phyloP scores from a whole-genome alignment of 2,329 filamentous ascomycete species.

The Basipetospora chlamydospora region DNA sequence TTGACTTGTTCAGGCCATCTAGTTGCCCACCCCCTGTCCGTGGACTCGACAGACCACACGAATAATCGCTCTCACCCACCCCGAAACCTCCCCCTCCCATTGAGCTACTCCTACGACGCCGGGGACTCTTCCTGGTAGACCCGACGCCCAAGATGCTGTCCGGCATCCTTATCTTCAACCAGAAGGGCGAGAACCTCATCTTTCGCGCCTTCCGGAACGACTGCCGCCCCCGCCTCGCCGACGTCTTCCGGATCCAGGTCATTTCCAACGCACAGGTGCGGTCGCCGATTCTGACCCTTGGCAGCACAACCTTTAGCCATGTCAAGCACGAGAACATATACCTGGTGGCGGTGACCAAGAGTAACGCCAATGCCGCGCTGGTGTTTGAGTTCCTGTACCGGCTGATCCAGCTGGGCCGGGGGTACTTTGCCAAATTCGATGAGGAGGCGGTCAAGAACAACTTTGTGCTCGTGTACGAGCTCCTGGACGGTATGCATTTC shows the following conservation, averaged over 20 bases:
- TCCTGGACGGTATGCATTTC: constrained; percentile 60
- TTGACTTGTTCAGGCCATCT: too few relatives aligned
- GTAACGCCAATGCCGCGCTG: constrained; percentile 94
- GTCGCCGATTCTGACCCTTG: constrained; percentile 90
- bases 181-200: constrained; percentile 99
- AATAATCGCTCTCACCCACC: too few relatives aligned
- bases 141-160: constrained; percentile 76
- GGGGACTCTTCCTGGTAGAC: too few relatives aligned
- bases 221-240: constrained; percentile 89
- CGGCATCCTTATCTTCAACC: constrained; percentile 95
- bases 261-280: constrained; percentile 97
- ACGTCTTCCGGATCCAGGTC: constrained; percentile 98
- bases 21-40: too few relatives aligned
- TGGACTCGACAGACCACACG: too few relatives aligned
- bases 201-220: constrained; percentile 98
- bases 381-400: constrained; percentile 97
- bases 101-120: too few relatives aligned
- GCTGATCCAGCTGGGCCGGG: constrained; percentile 75
- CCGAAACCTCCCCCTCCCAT: too few relatives aligned
- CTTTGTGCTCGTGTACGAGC: constrained; percentile 95
- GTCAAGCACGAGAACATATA: constrained; percentile 99
- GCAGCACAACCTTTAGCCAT: constrained; percentile 97
- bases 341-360: constrained; percentile 92
- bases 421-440: constrained; percentile 98
- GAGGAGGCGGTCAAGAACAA: constrained; percentile 99